Evolutionary conservation across 1,139 yeast species (phyloP), one percentile per base, ranked within the genome.

Genomic region (Geotrichum citri-aurantii): DNA sequence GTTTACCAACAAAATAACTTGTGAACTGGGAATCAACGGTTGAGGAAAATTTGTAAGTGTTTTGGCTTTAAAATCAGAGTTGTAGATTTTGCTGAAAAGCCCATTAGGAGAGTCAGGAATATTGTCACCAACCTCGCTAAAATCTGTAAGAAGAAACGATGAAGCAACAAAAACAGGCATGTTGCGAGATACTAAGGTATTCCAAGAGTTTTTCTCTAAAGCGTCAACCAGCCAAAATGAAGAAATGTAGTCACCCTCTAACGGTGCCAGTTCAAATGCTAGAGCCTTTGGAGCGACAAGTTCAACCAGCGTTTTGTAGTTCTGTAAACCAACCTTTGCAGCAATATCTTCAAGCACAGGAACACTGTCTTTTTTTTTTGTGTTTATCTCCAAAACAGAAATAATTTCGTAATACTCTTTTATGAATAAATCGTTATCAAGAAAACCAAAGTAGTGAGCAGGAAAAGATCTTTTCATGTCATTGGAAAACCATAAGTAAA

Each of bases 401-500:
- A 57, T 19, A 33, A 54, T 40, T 4, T 33, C 49, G 26, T 54
- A 40, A 31, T 57, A n/a, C 2, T 50, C 57, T n/a, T 37, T 37
- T 12, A 54, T 24, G 33, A 57, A 57, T 2, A n/a, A 48, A 2
- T 24, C 44, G 26, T 57, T 48, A 6, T 46, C 27, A 4, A 11
- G 1, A 40, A 50, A 54, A 2, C 57, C 59, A 37, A 57, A 54
- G 33, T 33, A 46, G 6, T 50, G 49, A 40, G 40, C 51, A 12
- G 58, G 60, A 48, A 55, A 55, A 1, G 24, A 26, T 2, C 44
- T 33, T 19, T 44, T 42, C 26, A 52, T 24, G 12, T 51, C 57
- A 40, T 55, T 55, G 14, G 56, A 50, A 17, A 31, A 31, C 59
- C 59, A 57, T 23, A 57, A 29, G 21, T 52, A 50, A n/a, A 57